Evolutionary conservation across 345 rosid species (phyloP).

Genomic region (Adansonia digitata): DNA sequence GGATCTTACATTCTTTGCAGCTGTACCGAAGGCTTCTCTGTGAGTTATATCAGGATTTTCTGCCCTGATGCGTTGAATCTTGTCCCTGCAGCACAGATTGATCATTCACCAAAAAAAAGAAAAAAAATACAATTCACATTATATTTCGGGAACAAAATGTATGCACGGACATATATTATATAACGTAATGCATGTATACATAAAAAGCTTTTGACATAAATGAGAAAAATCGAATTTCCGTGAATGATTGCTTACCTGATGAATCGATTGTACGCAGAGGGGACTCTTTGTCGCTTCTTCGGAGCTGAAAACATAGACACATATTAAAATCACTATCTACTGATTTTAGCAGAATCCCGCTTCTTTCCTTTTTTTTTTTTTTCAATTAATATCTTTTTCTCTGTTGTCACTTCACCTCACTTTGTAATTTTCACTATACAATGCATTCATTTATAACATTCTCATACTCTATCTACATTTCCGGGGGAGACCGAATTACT

Average conservation of each 20-base stretch:
- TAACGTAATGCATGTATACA: no score
- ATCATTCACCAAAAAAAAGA: neutral
- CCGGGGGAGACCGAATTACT: no score
- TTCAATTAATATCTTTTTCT: neutral
- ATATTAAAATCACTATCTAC: constrained; percentile 18
- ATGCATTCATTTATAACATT: no score
- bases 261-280: constrained; percentile 62
- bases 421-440: no score
- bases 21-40: constrained; percentile 61
- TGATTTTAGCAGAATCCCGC: no score
- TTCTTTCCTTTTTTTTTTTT: no score
- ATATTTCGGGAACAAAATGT: no score
- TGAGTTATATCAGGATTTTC: constrained; percentile 56
- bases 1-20: constrained; percentile 57
- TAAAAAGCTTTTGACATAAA: no score
- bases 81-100: constrained; percentile 40
- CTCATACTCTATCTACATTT: constrained; percentile 2
- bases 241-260: constrained; percentile 44
- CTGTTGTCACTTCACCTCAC: no score
- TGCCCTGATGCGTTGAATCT: constrained; percentile 63
- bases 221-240: neutral
- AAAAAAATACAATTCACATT: no score
- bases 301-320: constrained; percentile 38
- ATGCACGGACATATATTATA: no score
- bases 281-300: constrained; percentile 59